A percentile compares a stretch with the other conserved stretches of the same genome.
phyloP scores from a whole-genome alignment of 2,329 filamentous ascomycete species.

The Claviceps lovelessii region DNA sequence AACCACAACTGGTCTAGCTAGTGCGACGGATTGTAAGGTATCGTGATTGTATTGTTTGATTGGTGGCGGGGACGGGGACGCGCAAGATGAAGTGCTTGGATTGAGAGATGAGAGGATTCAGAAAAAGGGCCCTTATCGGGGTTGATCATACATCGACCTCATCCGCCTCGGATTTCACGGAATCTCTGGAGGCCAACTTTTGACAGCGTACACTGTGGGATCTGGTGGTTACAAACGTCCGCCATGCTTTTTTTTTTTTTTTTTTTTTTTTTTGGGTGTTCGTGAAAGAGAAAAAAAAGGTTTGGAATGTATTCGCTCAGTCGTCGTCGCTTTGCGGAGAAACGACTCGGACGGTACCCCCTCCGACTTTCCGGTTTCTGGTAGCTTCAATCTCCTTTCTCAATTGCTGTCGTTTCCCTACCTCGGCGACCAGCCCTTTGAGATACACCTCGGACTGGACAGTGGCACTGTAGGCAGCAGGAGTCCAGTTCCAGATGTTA shows the following conservation, averaged over 20 bases:
- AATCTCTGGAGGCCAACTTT: neutral
- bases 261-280: too few species aligned
- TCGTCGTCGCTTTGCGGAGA: slow-evolving; percentile 22
- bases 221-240: too few species aligned
- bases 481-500: slow-evolving; percentile 70
- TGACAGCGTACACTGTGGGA: neutral
- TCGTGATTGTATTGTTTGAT: neutral
- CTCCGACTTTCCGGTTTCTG: slow-evolving; percentile 28
- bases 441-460: slow-evolving; percentile 77
- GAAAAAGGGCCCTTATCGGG: neutral
- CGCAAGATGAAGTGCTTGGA: neutral
- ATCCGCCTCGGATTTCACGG: neutral
- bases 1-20: neutral
- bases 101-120: neutral
- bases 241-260: too few species aligned
- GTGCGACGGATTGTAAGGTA: neutral
- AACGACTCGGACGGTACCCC: slow-evolving; percentile 30
- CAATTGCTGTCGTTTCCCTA: slow-evolving; percentile 39
- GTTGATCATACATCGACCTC: neutral
- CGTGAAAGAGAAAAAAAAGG: too few species aligned
- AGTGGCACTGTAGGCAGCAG: slow-evolving; percentile 68
- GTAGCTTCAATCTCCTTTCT: slow-evolving; percentile 27
- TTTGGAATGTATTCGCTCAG: slow-evolving; percentile 12
- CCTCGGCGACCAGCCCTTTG: slow-evolving; percentile 59
- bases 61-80: neutral